These are phyloP conservation scores for Marsdenia floribunda DNA, from an alignment of 257 asterid species.

Conservation along the genomic window DNA sequence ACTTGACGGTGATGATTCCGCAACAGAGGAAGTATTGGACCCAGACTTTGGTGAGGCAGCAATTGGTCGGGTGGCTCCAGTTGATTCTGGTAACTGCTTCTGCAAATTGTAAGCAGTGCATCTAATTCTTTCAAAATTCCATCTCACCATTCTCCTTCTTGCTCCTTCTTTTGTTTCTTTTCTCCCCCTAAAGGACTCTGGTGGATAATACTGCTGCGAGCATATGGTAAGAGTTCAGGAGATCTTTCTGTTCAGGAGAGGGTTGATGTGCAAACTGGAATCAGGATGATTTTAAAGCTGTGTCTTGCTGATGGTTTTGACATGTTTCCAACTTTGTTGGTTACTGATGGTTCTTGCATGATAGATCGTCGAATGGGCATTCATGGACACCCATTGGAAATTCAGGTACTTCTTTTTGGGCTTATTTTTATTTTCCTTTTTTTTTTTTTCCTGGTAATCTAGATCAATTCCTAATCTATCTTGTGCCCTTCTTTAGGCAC, in stretches of 20 bases:
- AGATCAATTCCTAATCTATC: background rate
- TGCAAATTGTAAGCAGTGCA: background rate
- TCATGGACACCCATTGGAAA: conserved; percentile 84
- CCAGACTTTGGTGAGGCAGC: conserved; percentile 97
- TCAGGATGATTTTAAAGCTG: conserved; percentile 65
- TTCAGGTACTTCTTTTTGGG: conserved; percentile 42
- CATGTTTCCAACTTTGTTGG: conserved; percentile 76
- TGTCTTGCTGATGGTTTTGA: conserved; percentile 81
- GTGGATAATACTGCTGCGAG: conserved; percentile 83
- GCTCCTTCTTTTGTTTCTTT: background rate
- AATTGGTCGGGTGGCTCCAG: conserved; percentile 92
- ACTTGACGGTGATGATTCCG: conserved; percentile 68
- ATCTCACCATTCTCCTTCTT: background rate
- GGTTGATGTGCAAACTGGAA: conserved; percentile 72
- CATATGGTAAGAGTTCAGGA: conserved; percentile 73
- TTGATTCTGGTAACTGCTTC: conserved; percentile 61
- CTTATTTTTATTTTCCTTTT: too few relatives aligned
- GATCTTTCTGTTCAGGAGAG: conserved; percentile 79
- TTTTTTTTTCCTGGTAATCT: background rate
- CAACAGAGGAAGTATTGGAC: conserved; percentile 85
- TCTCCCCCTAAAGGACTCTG: conserved; percentile 44
- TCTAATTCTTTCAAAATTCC: background rate
- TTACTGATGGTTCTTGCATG: conserved; percentile 84
- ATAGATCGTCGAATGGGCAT: conserved; percentile 91
- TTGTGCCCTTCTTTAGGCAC: background rate